Conservation (phyloP, 148 eudicot species). For the Spergularia bocconei region DNA sequence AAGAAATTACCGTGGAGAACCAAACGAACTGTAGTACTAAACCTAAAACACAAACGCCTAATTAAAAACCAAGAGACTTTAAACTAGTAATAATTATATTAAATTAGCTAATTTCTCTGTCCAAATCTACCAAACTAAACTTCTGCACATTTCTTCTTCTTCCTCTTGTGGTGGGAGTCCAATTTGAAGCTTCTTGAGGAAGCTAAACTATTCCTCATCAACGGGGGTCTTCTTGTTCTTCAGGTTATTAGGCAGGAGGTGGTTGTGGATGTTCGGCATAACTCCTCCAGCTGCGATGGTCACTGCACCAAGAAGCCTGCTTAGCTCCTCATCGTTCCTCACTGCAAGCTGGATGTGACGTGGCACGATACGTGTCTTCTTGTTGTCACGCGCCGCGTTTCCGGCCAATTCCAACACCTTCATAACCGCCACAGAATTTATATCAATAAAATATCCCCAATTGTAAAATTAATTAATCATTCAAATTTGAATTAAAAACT, state of each 20-base stretch:
- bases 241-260: constrained; percentile 29
- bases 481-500: neutral
- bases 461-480: neutral
- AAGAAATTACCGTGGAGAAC: no score
- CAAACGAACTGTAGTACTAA: no score
- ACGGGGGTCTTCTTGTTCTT: constrained; percentile 17
- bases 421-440: neutral
- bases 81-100: no score
- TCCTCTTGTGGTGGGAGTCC: no score
- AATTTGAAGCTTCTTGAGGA: no score
- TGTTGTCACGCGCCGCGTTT: constrained; percentile 43
- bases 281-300: constrained; percentile 40
- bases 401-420: constrained; percentile 42
- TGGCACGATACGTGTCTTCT: constrained; percentile 39
- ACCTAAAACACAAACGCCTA: no score
- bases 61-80: no score
- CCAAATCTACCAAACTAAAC: no score
- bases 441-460: neutral
- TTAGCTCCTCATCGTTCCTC: constrained; percentile 38
- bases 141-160: no score
- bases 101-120: no score
- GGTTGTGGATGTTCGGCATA: constrained; percentile 44
- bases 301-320: constrained; percentile 35
- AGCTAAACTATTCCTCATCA: constrained; percentile 20
- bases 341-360: constrained; percentile 41